phyloP scores from a whole-genome alignment of 805 yeast species.

The Yarrowia yakushimensis region DNA sequence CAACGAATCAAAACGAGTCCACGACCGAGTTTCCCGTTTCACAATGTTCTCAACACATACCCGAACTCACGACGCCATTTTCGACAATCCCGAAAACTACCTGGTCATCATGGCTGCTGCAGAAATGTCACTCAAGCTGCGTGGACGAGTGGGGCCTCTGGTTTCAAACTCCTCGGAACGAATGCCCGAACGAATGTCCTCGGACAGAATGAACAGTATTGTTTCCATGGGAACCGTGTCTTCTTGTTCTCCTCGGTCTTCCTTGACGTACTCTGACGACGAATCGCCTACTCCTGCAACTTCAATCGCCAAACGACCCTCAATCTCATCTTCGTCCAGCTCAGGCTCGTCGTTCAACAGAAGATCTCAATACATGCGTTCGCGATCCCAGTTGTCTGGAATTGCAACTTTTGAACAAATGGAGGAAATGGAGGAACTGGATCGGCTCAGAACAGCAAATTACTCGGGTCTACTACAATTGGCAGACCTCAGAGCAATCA shows the following conservation, averaged over 20 bases:
- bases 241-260: slow-evolving; percentile 2
- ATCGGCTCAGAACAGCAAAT: slow-evolving; percentile 5
- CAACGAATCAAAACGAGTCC: background rate
- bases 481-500: background rate
- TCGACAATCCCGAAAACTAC: slow-evolving; percentile 8
- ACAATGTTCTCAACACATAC: background rate
- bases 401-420: slow-evolving; percentile 6
- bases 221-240: slow-evolving; percentile 5
- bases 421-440: slow-evolving; percentile 16
- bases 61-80: slow-evolving; percentile 16
- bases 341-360: slow-evolving; percentile 10
- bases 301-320: background rate
- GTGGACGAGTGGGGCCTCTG: background rate
- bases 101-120: slow-evolving; percentile 18
- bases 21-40: background rate
- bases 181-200: background rate
- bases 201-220: slow-evolving; percentile 1
- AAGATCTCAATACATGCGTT: slow-evolving; percentile 10
- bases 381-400: slow-evolving; percentile 5
- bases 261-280: slow-evolving; percentile 6
- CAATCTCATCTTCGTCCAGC: background rate
- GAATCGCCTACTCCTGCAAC: background rate
- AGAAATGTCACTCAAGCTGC: background rate
- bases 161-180: background rate
- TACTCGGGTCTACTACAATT: background rate